Percentiles rank a stretch among this genome's conserved stretches.
These are phyloP conservation scores for Bipolaris gigantea DNA, from an alignment of 2,329 filamentous ascomycete species.

Conservation along the genomic window DNA sequence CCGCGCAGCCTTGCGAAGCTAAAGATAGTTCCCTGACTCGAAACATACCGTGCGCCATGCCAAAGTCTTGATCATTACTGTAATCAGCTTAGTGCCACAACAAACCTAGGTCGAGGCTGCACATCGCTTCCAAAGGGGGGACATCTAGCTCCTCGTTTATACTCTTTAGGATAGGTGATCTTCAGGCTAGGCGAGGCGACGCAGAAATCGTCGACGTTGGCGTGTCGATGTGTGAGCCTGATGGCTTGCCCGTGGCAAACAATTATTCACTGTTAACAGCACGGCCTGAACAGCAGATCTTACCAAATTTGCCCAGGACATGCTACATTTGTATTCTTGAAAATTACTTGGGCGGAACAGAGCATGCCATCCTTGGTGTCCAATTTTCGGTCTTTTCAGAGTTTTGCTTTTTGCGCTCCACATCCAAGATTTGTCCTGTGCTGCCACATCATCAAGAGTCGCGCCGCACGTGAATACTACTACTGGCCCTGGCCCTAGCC, in stretches of 20 bases:
- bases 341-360: not conserved
- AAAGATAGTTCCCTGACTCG: not conserved
- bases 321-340: no score
- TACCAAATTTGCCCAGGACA: no score
- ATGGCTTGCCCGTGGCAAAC: not conserved
- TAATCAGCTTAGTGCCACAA: not conserved
- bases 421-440: not conserved
- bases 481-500: not conserved
- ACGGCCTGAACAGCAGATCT: no score
- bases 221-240: not conserved
- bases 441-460: not conserved
- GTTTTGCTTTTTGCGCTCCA: no score
- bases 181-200: not conserved
- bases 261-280: not conserved
- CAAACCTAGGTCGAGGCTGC: not conserved
- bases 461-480: not conserved
- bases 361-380: not conserved
- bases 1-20: not conserved
- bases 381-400: not conserved
- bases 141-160: not conserved
- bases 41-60: not conserved
- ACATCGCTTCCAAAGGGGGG: not conserved
- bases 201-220: not conserved
- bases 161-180: not conserved
- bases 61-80: not conserved